Evolutionary conservation across 768 basidiomycete species (phyloP), one percentile per base, ranked within the genome.

Genomic region (Trametes elegans): DNA sequence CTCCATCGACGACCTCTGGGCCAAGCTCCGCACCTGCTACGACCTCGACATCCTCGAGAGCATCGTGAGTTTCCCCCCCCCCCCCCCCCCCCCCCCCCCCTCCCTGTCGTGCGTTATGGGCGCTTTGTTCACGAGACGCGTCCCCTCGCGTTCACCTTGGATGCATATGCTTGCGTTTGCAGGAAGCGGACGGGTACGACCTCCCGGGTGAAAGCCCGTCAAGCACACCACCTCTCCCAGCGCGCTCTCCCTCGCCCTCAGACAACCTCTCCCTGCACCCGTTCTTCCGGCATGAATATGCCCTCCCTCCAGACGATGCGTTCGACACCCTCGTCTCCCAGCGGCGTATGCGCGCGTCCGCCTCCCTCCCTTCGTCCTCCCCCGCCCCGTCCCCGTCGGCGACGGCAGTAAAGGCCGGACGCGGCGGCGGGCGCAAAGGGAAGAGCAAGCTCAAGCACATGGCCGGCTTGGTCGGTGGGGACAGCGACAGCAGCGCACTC

Each of bases 401-500:
- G 58, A n/a, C n/a, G n/a, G 48, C 64, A 65, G 58, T 66, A 21
- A 65, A 62, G 61, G 64, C 67, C 51, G 52, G 62, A 9, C 70
- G 72, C n/a, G 73, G 76, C 21, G 77, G 74, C 57, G 81, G 78
- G 21, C 83, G 82, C 61, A 70, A 71, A 32, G 68, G 68, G 53
- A 71, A 67, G 59, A 73, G 70, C 36, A 74, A 69, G 61, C 76
- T 81, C 7, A 80, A 63, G 47, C 65, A 84, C 53, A 73, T 86
- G 71, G 87, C 88, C 0, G 88, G 88, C 0, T 70, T 90, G n/a
- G 80, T 90, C 2, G 83, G 82, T 13, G 89, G 89, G 1, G 88
- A 92, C 64, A 91, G 90, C 64, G 90, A 91, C 59, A 89, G 87
- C 63, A 91, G 90, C 59, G 90, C 87, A 24, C 67, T 92, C 63